Evolutionary conservation across 1,284 basidiomycete species (phyloP).

Genomic region (Trametes pubescens): DNA sequence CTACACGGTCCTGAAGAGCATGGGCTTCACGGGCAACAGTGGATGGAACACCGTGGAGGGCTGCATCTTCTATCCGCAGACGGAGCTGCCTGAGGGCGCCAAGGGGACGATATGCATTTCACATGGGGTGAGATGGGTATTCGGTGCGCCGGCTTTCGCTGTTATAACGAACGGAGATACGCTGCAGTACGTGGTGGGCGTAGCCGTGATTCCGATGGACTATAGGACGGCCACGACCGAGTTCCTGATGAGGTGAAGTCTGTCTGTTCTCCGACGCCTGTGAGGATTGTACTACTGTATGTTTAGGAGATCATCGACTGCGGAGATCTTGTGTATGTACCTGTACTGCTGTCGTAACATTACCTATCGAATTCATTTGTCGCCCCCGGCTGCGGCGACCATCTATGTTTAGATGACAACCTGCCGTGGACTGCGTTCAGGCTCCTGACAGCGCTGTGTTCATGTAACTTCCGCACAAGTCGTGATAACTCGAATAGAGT

Average conservation of each 20-base stretch:
- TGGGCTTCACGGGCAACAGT: conserved; percentile 24
- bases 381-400: too few species aligned
- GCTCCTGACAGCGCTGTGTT: too few species aligned
- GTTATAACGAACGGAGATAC: not conserved
- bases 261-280: too few species aligned
- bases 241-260: not conserved
- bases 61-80: conserved; percentile 30
- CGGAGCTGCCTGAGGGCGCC: conserved; percentile 9
- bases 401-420: too few species aligned
- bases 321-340: too few species aligned
- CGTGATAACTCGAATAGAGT: too few species aligned
- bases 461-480: too few species aligned
- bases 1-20: not conserved
- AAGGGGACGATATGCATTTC: conserved; percentile 19
- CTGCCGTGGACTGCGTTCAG: too few species aligned
- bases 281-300: too few species aligned
- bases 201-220: not conserved
- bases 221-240: not conserved
- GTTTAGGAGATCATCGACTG: too few species aligned
- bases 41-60: conserved; percentile 12
- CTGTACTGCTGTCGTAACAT: too few species aligned
- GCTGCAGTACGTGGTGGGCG: not conserved
- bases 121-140: conserved; percentile 16
- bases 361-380: too few species aligned
- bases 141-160: conserved; percentile 27